Conservation (phyloP, 208 protist species). For the Leishmania lainsoni region DNA sequence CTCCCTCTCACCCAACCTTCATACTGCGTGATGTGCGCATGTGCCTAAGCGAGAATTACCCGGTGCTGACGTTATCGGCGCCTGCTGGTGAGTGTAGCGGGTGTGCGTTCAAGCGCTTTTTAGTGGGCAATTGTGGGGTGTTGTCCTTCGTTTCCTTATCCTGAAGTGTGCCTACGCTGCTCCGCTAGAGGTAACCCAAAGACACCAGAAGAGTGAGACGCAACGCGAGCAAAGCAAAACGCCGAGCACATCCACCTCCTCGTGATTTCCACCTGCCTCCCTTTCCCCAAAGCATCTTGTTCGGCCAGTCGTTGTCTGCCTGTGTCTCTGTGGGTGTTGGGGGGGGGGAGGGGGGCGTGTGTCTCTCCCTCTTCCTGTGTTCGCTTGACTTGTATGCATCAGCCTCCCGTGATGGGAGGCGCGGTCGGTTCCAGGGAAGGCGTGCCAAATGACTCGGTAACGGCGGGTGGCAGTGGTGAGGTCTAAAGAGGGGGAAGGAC, state of each 20-base stretch:
- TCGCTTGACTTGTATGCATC: neutral
- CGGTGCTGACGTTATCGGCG: neutral
- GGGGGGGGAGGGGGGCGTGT: neutral
- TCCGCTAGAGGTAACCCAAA: neutral
- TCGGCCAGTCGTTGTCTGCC: too few relatives aligned
- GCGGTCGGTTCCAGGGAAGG: neutral
- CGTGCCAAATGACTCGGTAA: neutral
- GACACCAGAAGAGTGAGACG: neutral
- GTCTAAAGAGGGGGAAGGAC: neutral
- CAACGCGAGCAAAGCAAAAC: too few relatives aligned
- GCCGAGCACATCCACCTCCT: neutral
- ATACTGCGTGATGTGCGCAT: neutral
- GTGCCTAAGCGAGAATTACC: neutral
- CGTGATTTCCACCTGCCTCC: neutral
- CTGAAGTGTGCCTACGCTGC: neutral
- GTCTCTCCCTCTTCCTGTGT: neutral
- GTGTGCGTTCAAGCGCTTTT: neutral
- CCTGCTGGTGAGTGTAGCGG: neutral
- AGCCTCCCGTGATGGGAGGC: neutral
- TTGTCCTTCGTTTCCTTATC: neutral
- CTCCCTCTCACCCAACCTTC: neutral
- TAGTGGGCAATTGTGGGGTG: neutral
- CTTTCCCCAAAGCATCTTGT: neutral
- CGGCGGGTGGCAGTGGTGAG: neutral
- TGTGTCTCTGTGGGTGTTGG: too few relatives aligned